Evolutionary conservation across 441 rosid genomes (phyloP).

Genomic region (Rhodomyrtus psidioides): DNA sequence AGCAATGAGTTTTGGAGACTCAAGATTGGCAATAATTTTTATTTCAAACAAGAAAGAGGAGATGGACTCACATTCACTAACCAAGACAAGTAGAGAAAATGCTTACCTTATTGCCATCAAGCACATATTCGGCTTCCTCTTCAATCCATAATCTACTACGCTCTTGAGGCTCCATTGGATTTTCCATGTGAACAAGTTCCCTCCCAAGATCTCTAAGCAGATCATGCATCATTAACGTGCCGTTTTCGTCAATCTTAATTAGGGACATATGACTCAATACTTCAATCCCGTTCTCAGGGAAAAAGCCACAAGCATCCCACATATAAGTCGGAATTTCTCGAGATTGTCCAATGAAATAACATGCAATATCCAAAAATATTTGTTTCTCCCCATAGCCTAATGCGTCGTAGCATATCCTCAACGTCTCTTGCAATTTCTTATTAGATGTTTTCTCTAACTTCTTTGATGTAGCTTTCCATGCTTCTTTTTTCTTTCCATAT

Average conservation of each 20-base stretch:
- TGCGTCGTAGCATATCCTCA: neutral
- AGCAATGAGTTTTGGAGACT: neutral
- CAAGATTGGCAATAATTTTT: neutral
- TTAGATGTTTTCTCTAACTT: neutral
- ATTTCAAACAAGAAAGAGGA: neutral
- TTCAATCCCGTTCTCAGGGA: fast-evolving
- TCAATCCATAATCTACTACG: neutral
- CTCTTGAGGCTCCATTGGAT: neutral
- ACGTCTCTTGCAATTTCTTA: too few species aligned
- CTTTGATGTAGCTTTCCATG: too few species aligned
- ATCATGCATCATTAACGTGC: neutral
- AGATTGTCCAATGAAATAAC: neutral
- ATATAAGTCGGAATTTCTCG: neutral
- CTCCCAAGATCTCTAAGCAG: neutral
- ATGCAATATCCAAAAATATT: neutral
- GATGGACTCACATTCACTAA: fast-evolving
- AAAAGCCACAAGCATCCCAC: neutral
- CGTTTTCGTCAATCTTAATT: fast-evolving
- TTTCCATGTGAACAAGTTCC: neutral
- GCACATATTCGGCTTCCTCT: fast-evolving
- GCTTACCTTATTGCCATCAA: neutral
- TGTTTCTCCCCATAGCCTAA: neutral
- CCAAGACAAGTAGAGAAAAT: neutral
- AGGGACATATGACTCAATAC: neutral
- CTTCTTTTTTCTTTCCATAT: neutral